A percentile compares a stretch with the other conserved stretches of the same genome.
Conservation (phyloP, 1,284 basidiomycete species). For the Ganoderma meredithae region DNA sequence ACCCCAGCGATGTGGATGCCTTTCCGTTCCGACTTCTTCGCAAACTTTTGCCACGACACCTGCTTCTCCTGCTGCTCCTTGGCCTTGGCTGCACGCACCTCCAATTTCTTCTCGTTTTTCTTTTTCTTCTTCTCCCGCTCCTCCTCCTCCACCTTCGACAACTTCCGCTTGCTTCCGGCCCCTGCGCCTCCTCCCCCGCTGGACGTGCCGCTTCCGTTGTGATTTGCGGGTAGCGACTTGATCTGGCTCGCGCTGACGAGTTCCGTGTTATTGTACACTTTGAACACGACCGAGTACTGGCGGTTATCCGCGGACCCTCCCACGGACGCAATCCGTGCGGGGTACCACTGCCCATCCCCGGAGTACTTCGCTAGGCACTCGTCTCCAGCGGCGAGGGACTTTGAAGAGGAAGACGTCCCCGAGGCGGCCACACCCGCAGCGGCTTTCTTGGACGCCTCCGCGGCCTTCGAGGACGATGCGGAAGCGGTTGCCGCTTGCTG, state of each 20-base stretch:
- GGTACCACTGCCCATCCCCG: conserved; percentile 89
- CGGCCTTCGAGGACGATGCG: conserved; percentile 65
- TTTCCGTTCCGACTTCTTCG: conserved; percentile 96
- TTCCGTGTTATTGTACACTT: conserved; percentile 95
- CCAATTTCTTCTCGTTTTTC: conserved; percentile 96
- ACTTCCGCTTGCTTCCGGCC: conserved; percentile 72
- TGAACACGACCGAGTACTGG: conserved; percentile 94
- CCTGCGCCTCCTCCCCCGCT: conserved; percentile 32
- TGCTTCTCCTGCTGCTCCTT: conserved; percentile 92
- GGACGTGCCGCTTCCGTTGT: conserved; percentile 49
- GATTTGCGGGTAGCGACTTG: conserved; percentile 70
- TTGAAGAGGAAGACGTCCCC: conserved; percentile 54
- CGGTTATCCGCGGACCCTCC: conserved; percentile 87
- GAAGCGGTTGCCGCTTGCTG: conserved; percentile 66
- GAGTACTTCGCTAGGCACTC: conserved; percentile 94
- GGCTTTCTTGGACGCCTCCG: conserved; percentile 57
- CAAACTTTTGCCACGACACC: conserved; percentile 96
- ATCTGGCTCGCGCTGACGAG: conserved; percentile 80
- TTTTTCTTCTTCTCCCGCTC: conserved; percentile 93
- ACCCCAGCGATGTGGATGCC: conserved; percentile 90
- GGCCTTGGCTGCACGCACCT: conserved; percentile 85
- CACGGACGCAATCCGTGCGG: conserved; percentile 89
- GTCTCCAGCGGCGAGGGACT: conserved; percentile 83
- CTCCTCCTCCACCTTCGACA: conserved; percentile 83
- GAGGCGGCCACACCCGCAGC: conserved; percentile 12